These are phyloP conservation scores for Neoscytalidium dimidiatum DNA, from an alignment of 2,329 filamentous ascomycete species.

Conservation along the genomic window DNA sequence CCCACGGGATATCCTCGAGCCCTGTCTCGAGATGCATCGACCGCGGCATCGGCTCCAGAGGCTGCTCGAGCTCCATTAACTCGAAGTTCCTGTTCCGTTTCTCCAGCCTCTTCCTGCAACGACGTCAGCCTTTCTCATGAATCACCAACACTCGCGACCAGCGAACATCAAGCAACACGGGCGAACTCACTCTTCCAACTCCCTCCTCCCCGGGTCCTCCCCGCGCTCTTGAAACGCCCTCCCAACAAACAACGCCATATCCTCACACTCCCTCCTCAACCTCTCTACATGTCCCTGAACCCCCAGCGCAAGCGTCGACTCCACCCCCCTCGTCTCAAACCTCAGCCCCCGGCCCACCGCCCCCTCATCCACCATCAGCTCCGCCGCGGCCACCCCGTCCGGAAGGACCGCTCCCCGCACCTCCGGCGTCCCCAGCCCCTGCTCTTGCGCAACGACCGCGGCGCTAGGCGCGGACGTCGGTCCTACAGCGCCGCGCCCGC, in stretches of 20 bases:
- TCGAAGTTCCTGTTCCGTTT: neutral
- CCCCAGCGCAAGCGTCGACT: neutral
- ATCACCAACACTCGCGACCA: neutral
- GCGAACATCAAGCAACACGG: neutral
- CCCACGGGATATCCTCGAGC: neutral
- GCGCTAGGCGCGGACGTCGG: neutral
- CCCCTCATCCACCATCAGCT: neutral
- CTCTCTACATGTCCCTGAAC: neutral
- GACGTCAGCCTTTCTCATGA: neutral
- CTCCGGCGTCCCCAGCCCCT: neutral
- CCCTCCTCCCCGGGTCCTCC: neutral
- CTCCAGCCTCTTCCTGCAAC: neutral
- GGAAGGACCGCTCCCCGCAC: no score
- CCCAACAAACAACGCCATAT: neutral
- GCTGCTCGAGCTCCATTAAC: neutral
- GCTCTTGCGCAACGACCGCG: neutral
- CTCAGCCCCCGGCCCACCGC: neutral
- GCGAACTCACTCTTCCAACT: conserved; percentile 6
- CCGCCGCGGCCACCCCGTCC: neutral
- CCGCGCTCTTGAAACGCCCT: neutral
- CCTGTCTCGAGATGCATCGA: neutral
- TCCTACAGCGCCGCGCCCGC: neutral
- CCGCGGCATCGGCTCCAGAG: neutral
- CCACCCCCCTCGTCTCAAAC: neutral
- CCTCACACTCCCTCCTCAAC: neutral